Evolutionary conservation across 2,329 filamentous ascomycete species (phyloP).

Genomic region (Botrytis tulipae): DNA sequence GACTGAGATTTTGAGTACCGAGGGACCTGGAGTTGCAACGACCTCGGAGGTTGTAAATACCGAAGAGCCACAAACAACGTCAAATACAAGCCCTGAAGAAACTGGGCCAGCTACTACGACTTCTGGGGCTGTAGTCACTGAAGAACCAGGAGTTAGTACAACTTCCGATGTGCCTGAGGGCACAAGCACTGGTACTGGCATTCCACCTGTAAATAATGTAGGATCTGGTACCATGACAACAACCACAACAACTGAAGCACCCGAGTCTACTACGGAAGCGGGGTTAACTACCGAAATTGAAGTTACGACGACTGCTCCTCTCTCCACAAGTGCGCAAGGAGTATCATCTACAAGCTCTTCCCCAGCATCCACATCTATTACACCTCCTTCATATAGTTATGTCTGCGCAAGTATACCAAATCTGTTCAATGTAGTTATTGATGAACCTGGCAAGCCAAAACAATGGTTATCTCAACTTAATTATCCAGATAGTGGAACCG

Average conservation of each 20-base stretch:
- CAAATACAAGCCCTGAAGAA: not conserved
- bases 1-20: not conserved
- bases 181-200: not conserved
- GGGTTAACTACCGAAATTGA: not conserved
- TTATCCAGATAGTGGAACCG: constrained; percentile 15
- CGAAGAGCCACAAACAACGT: not conserved
- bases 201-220: not conserved
- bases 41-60: not conserved
- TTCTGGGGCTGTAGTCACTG: not conserved
- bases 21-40: not conserved
- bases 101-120: not conserved
- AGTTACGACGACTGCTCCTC: not conserved
- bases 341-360: constrained; percentile 11
- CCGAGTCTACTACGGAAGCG: not conserved
- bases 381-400: constrained; percentile 12
- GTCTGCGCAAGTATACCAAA: constrained; percentile 17
- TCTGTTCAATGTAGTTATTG: constrained; percentile 22
- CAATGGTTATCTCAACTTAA: constrained; percentile 23
- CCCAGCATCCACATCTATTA: not conserved
- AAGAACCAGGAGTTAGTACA: not conserved
- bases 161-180: not conserved
- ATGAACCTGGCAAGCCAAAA: constrained; percentile 19
- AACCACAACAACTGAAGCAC: not conserved
- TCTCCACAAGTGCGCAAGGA: not conserved
- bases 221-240: not conserved